Evolutionary conservation across 352 stramenopile genomes (phyloP).

Genomic region (Aphanomyces stellatus): DNA sequence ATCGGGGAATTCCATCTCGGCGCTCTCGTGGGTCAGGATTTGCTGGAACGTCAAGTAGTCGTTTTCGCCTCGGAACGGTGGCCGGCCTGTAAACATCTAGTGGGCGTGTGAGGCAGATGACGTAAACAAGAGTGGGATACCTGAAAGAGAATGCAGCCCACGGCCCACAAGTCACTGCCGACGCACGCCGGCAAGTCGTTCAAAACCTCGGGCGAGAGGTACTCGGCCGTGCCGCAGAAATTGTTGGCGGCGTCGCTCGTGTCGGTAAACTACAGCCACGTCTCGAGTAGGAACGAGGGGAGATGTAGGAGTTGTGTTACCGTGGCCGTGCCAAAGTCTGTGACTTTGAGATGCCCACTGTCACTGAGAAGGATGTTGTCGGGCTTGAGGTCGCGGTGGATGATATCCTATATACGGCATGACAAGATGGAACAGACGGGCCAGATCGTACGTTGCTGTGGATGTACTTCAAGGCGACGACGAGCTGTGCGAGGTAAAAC

Average conservation of each 20-base stretch:
- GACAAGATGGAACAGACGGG: neutral
- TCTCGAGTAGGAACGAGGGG: no score
- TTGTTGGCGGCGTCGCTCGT: conserved; percentile 58
- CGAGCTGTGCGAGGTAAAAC: conserved; percentile 92
- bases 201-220: conserved; percentile 87
- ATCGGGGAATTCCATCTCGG: conserved; percentile 64
- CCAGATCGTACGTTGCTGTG: conserved; percentile 61
- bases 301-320: no score
- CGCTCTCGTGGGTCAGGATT: conserved; percentile 76
- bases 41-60: conserved; percentile 89
- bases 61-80: conserved; percentile 83
- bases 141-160: conserved; percentile 89
- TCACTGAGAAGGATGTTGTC: conserved; percentile 85
- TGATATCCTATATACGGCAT: conserved; percentile 39
- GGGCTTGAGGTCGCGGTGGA: conserved; percentile 94
- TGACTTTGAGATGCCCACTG: conserved; percentile 84
- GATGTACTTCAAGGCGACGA: conserved; percentile 91
- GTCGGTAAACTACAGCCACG: neutral
- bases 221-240: conserved; percentile 89
- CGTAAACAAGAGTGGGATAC: neutral
- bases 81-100: conserved; percentile 67
- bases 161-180: conserved; percentile 84
- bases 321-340: conserved; percentile 85
- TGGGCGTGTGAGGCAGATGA: neutral
- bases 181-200: conserved; percentile 71